These are phyloP conservation scores for Botrytis aclada DNA, from an alignment of 2,329 filamentous ascomycete genomes.

Conservation along the genomic window DNA sequence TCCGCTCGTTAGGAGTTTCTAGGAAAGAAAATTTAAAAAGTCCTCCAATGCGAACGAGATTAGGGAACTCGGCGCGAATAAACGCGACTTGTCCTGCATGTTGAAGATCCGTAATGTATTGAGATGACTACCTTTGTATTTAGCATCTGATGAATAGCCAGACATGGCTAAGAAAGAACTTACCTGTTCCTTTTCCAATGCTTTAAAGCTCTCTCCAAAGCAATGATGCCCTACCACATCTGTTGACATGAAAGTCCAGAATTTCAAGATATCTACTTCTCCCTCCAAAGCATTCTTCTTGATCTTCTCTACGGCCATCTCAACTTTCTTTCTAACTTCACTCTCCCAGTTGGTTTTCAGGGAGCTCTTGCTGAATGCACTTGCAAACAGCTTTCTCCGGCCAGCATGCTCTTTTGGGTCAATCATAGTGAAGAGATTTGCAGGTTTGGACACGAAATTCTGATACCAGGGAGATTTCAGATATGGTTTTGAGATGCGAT, in stretches of 20 bases:
- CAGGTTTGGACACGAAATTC: neutral
- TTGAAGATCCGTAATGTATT: constrained; percentile 1
- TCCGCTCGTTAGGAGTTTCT: neutral
- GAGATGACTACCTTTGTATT: neutral
- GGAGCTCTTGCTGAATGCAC: neutral
- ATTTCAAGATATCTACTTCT: constrained; percentile 49
- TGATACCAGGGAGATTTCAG: constrained; percentile 3
- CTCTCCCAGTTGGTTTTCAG: neutral
- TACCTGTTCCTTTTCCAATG: constrained; percentile 50
- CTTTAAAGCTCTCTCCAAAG: constrained; percentile 55
- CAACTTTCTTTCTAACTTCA: constrained; percentile 33
- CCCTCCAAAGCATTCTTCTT: constrained; percentile 43
- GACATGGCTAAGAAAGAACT: constrained; percentile 14
- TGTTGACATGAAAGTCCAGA: constrained; percentile 53
- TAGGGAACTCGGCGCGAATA: neutral
- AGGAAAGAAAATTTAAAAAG: neutral
- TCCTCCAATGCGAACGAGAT: neutral
- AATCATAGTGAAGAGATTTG: neutral
- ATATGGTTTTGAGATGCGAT: neutral
- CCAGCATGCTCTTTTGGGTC: neutral
- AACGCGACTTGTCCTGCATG: neutral
- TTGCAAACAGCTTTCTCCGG: neutral
- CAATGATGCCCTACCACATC: constrained; percentile 53
- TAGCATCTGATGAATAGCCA: neutral
- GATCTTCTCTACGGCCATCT: constrained; percentile 45